Base-by-base conservation (phyloP, 2,329 filamentous ascomycete species). In the Aureobasidium subglaciale region DNA sequence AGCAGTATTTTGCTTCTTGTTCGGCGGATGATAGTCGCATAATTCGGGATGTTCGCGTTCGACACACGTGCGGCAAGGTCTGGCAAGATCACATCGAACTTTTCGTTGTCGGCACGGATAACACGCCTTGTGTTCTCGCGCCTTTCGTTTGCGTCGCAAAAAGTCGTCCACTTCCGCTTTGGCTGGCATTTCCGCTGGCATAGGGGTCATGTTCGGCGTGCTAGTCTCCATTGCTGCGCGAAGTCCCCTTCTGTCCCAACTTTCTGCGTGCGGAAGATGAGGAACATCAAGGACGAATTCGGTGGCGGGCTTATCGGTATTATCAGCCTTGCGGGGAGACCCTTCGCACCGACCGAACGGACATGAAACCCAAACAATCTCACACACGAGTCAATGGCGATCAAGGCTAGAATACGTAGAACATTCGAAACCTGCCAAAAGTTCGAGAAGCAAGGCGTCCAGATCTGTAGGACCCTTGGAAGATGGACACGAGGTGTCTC, bases 61-160 rank as follows among this genome's bases (percentile, higher is more conserved):
- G 56, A 76, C 70, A 63, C 75, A 78, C 53, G 74, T 77, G 60
- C 75, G 75, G 63, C 75, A 78, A 10, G 75, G 75, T 70, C 74
- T 63, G 41, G 63, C 65, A 10, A 71, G 63, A 61, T 78, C 75
- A 67, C 75, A 77, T 63, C 74, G 76, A 35, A 71, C 69, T 59
- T 71, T 71, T 8, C 69, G 61, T 60, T 70, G 74, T 40, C 75
- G 68, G 63, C 75, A 78, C 54, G 75, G 75, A 64, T 78, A 77
- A 64, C 75, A 77, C 42, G 74, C 74, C 68, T 78, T 78, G 67
- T 78, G 76, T 65, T 78, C 75, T 27, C 75, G 67, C 42, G 75
- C 75, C 61, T 78, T 78, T 42, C 75, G 68, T 66, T 78, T 78
- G 62, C 74, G 68, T 20, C 74, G 68, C 62, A 78, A 61, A 35